A percentile compares a stretch with the other conserved stretches of the same genome.
phyloP scores from a whole-genome alignment of 1,284 basidiomycete genomes.

The Cutaneotrichosporon mucoides region DNA sequence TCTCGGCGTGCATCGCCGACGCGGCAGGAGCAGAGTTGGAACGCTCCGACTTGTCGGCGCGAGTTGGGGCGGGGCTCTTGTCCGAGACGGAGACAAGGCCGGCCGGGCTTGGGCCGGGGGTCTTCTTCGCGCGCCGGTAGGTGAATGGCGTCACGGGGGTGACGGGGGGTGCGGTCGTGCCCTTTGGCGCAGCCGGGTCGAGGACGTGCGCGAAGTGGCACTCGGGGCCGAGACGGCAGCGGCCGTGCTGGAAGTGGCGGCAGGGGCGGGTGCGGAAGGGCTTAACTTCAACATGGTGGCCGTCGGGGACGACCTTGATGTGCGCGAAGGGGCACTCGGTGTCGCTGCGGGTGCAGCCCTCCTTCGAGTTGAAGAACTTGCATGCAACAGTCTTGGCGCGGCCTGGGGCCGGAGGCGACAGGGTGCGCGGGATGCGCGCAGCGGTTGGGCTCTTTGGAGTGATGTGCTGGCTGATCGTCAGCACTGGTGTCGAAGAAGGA shows the following conservation, averaged over 20 bases:
- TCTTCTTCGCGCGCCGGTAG: neutral
- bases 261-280: constrained; percentile 45
- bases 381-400: constrained; percentile 28
- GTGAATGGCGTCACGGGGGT: neutral
- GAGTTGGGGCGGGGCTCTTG: neutral
- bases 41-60: neutral
- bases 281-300: constrained; percentile 21
- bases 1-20: neutral
- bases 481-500: neutral
- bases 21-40: neutral
- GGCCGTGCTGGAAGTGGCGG: constrained; percentile 41
- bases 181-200: neutral
- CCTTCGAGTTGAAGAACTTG: constrained; percentile 45
- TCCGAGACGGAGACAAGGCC: too few relatives aligned
- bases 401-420: too few relatives aligned
- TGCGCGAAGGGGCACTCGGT: constrained; percentile 40
- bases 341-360: constrained; percentile 39
- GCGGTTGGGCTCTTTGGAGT: neutral
- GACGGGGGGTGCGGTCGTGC: neutral
- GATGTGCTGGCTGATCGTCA: constrained; percentile 23
- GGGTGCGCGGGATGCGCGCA: neutral
- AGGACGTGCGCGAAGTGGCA: constrained; percentile 47
- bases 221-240: constrained; percentile 40
- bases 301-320: constrained; percentile 35
- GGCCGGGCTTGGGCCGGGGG: too few relatives aligned